Evolutionary conservation across 2,329 filamentous ascomycete species (phyloP), one percentile per base, ranked within the genome.

Genomic region (Sarocladiaceae sp.): DNA sequence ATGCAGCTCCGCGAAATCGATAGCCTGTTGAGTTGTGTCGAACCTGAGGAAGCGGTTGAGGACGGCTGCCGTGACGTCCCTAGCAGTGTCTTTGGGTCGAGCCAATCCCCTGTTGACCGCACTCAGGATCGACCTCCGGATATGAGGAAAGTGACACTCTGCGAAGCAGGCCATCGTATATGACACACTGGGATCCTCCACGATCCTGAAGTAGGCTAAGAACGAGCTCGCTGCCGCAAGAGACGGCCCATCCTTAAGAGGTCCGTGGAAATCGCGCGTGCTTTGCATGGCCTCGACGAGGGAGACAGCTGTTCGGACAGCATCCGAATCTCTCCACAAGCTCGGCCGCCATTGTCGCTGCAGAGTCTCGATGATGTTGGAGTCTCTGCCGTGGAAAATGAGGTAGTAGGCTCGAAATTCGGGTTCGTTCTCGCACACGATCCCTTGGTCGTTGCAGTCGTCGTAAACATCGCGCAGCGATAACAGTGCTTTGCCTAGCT

Each of bases 121-220:
- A 44, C 70, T 70, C 15, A 84, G 57, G 13, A 82, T 74, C 11
- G 72, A 69, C 44, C 77, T 76, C 32, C 81, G 77, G 24, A 83
- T 64, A 27, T 71, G 67, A 32, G 76, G 74, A 47, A 85, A 83
- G 54, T 82, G 78, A n/a, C 80, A 76, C 54, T 84, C 80, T 6
- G 80, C 80, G 48, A 85, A 75, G 52, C 81, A 84, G 12, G 80
- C 81, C 78, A 84, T 82, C 1, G 78, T 82, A 55, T 84, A 85
- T 1, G 81, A 83, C 2, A 82, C 73, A 13, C 66, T 62, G 0
- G 67, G 64, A 32, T 73, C 69, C 50, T 76, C 68, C 21, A 84
- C 65, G 39, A 84, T 79, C 19, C 72, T 67, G 54, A 84, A 83
- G 57, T 76, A 83, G 15, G 73, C 69, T 19, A 68, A 64, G 34